Percentiles rank a stretch among this genome's conserved stretches.
These are phyloP conservation scores for Lentithecium fluviatile DNA, from an alignment of 495 filamentous ascomycete species.

Conservation along the genomic window DNA sequence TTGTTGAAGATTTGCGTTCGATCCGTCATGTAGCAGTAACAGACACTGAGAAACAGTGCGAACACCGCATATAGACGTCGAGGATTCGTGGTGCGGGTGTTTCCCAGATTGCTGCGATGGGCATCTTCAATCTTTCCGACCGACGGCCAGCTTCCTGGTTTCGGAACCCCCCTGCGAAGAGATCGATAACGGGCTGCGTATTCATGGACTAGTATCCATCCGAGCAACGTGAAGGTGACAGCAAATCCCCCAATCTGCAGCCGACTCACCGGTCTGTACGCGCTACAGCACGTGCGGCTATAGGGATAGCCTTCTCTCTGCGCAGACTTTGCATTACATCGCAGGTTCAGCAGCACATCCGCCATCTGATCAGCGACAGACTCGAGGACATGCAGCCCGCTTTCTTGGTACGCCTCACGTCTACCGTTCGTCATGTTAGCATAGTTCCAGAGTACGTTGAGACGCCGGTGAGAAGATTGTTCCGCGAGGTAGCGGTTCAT, in stretches of 20 bases:
- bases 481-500: conserved; percentile 59
- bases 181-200: conserved; percentile 15
- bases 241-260: conserved; percentile 42
- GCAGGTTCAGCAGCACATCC: conserved; percentile 57
- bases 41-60: conserved; percentile 44
- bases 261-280: conserved; percentile 42
- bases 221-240: conserved; percentile 39
- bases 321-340: conserved; percentile 53
- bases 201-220: conserved; percentile 34
- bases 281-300: conserved; percentile 59
- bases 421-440: conserved; percentile 46
- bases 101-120: neutral
- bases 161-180: no score
- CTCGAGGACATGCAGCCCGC: conserved; percentile 55
- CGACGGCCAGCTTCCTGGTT: no score
- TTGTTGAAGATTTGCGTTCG: conserved; percentile 58
- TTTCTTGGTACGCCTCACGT: conserved; percentile 45
- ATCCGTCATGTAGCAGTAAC: conserved; percentile 58
- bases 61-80: conserved; percentile 35
- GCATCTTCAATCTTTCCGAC: no score
- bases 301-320: conserved; percentile 46
- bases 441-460: conserved; percentile 56
- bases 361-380: conserved; percentile 50
- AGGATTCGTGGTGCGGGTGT: conserved; percentile 2
- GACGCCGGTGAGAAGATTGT: conserved; percentile 42